phyloP scores from a whole-genome alignment of 805 yeast genomes.

The Wickerhamiella alocasiicola region DNA sequence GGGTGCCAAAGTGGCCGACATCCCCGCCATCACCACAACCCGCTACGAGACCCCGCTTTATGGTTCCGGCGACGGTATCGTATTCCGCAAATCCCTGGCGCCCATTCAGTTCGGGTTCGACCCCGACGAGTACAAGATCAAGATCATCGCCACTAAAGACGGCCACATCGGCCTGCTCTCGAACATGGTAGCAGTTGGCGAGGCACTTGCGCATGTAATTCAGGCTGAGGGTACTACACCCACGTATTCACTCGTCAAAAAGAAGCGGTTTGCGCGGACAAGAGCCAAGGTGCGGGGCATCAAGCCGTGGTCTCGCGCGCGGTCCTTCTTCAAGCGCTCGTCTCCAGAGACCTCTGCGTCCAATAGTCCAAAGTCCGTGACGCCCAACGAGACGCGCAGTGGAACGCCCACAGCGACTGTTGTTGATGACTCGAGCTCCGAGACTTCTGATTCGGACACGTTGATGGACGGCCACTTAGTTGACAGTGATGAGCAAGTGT shows the following conservation, averaged over 20 bases:
- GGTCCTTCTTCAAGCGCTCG: background rate
- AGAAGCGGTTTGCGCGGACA: constrained; percentile 8
- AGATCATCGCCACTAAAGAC: constrained; percentile 45
- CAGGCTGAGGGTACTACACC: constrained; percentile 36
- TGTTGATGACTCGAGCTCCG: no score
- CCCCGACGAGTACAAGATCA: constrained; percentile 32
- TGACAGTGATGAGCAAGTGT: no score
- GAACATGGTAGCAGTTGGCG: constrained; percentile 59
- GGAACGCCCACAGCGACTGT: no score
- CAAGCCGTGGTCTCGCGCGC: background rate
- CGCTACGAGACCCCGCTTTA: constrained; percentile 64
- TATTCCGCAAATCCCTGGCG: constrained; percentile 68
- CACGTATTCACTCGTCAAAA: constrained; percentile 4
- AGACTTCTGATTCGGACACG: no score
- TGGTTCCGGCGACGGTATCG: constrained; percentile 92
- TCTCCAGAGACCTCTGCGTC: background rate
- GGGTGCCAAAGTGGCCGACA: constrained; percentile 55
- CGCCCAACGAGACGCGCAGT: no score
- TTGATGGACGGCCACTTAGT: no score
- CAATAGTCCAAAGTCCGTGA: no score
- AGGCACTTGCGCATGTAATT: constrained; percentile 51
- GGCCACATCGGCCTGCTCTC: constrained; percentile 77
- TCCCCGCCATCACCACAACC: constrained; percentile 54
- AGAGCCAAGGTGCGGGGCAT: background rate
- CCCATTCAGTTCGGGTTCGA: constrained; percentile 68